Conservation (phyloP, 2,329 filamentous ascomycete species). For the Monilinia vaccinii-corymbosi region DNA sequence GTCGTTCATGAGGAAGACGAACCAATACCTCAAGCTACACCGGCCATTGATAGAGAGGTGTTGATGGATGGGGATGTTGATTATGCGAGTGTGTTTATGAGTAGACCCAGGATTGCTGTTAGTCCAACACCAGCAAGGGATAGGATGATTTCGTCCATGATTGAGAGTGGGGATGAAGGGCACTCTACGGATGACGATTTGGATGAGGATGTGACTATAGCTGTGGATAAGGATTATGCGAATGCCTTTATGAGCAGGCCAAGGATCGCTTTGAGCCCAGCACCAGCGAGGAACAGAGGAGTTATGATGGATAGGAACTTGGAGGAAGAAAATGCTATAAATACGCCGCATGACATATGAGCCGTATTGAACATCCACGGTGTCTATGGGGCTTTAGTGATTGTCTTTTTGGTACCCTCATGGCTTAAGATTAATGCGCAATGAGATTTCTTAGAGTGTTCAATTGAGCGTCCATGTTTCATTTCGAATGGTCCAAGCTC, state of each 20-base stretch:
- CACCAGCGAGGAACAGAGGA: not conserved
- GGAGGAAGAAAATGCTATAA: not conserved
- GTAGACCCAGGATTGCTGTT: constrained; percentile 67
- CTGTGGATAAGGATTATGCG: constrained; percentile 55
- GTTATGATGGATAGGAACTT: not conserved
- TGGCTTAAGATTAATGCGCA: not conserved
- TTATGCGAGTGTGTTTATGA: constrained; percentile 77
- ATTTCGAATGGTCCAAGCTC: not conserved
- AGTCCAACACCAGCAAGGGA: constrained; percentile 44
- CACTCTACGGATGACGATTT: not conserved
- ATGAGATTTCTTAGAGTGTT: not conserved
- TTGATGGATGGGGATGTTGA: constrained; percentile 54
- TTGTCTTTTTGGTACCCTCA: not conserved
- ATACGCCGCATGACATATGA: constrained; percentile 3
- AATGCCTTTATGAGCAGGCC: constrained; percentile 80
- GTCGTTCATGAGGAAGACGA: constrained; percentile 37
- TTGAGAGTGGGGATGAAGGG: not conserved
- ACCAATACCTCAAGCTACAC: constrained; percentile 15
- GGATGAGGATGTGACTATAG: constrained; percentile 41
- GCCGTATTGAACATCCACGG: not conserved
- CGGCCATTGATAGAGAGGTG: constrained; percentile 23
- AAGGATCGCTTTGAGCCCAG: constrained; percentile 67
- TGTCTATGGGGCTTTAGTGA: not conserved
- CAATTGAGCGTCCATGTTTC: not conserved
- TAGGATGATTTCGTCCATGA: not conserved